Evolutionary conservation across 164 flowering plant species (phyloP).

Genomic region (Saururus chinensis): DNA sequence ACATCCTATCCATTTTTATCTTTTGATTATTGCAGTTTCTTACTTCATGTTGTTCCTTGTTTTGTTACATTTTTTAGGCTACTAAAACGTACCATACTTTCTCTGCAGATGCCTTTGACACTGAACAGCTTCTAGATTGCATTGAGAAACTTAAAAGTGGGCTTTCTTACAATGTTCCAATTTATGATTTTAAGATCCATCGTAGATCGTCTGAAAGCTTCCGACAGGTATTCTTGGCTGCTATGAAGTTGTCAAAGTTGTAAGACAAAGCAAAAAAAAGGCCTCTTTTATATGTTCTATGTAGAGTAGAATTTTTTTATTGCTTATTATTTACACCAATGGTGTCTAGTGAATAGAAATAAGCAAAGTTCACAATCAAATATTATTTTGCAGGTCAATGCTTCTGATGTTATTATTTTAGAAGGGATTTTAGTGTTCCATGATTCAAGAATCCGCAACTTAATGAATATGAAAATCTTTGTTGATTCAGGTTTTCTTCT

Average conservation of each 20-base stretch:
- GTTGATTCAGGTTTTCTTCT: constrained; percentile 71
- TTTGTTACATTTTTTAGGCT: not conserved
- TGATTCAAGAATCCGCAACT: constrained; percentile 69
- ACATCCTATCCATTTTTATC: too few species aligned
- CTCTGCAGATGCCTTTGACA: constrained; percentile 83
- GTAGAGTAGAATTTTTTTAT: not conserved
- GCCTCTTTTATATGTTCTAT: not conserved
- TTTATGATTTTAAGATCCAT: constrained; percentile 85
- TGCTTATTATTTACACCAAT: not conserved
- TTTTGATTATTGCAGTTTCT: not conserved
- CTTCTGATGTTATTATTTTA: constrained; percentile 90
- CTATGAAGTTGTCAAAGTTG: not conserved
- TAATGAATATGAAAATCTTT: constrained; percentile 96
- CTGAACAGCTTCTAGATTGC: constrained; percentile 87
- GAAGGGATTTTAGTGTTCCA: constrained; percentile 95
- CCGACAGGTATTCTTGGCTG: constrained; percentile 46
- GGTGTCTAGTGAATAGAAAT: not conserved
- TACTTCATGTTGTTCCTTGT: not conserved
- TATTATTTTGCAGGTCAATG: constrained; percentile 60
- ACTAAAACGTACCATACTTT: constrained; percentile 1
- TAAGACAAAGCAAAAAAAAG: not conserved
- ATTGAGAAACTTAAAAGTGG: constrained; percentile 55
- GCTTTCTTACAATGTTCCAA: constrained; percentile 77
- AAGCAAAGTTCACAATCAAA: not conserved
- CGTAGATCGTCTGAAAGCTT: constrained; percentile 70